Percentiles rank a stretch among this genome's conserved stretches.
These are phyloP conservation scores for Aspergillus leporis DNA, from an alignment of 495 filamentous ascomycete genomes.

Conservation along the genomic window DNA sequence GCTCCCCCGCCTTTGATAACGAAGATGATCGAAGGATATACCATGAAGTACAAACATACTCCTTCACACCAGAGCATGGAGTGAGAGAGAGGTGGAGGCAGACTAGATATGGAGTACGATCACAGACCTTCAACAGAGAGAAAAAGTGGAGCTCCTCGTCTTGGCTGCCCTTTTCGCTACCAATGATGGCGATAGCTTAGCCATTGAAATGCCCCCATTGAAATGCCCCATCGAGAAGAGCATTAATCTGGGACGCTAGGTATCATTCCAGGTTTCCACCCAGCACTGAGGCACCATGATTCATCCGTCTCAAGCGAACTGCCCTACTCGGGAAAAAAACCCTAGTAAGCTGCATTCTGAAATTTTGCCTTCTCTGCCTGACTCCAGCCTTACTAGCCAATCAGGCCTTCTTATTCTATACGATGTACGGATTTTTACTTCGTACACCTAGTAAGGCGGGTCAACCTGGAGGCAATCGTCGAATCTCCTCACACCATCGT, in stretches of 20 bases:
- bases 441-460: neutral
- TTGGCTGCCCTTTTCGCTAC: slow-evolving; percentile 6
- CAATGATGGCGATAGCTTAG: neutral
- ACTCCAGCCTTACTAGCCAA: neutral
- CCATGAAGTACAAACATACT: no score
- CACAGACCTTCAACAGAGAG: neutral
- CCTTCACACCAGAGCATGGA: no score
- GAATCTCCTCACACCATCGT: neutral
- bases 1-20: no score
- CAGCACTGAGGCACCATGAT: neutral
- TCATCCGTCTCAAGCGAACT: slow-evolving; percentile 20
- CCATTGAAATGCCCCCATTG: no score
- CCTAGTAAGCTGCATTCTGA: slow-evolving; percentile 2
- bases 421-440: neutral
- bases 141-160: neutral
- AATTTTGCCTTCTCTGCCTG: neutral
- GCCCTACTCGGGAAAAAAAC: slow-evolving; percentile 25
- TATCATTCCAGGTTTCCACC: no score
- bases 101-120: no score
- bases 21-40: no score
- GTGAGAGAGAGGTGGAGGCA: no score
- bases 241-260: no score
- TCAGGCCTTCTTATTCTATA: neutral
- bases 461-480: neutral
- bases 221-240: neutral